Percentiles rank a stretch among this genome's conserved stretches.
Evolutionary conservation across 257 asterid genomes (phyloP).

Genomic region (Penstemon eatonii): DNA sequence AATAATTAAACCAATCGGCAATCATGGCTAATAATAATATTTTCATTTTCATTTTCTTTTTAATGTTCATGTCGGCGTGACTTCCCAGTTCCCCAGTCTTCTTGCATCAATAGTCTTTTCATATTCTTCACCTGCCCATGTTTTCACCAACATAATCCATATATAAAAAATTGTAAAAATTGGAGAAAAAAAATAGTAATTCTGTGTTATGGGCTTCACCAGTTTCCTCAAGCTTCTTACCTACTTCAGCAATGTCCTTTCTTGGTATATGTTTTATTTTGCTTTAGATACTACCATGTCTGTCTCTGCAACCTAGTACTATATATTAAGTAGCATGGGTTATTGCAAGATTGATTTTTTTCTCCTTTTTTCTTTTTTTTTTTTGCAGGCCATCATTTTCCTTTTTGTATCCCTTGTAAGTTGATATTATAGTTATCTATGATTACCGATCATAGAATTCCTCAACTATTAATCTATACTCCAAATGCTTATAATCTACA

Average conservation of each 20-base stretch:
- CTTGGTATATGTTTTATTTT: conserved; percentile 3
- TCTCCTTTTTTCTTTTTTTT: neutral
- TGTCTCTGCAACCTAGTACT: too few relatives aligned
- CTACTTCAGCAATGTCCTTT: conserved; percentile 8
- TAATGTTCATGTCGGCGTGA: too few relatives aligned
- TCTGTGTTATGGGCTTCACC: neutral
- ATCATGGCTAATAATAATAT: too few relatives aligned
- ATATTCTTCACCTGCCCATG: neutral
- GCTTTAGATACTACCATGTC: neutral
- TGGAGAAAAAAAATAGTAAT: too few relatives aligned
- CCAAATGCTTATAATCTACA: neutral
- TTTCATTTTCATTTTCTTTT: too few relatives aligned
- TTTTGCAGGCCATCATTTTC: conserved; percentile 22
- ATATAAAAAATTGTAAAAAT: too few relatives aligned
- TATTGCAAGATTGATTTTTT: neutral
- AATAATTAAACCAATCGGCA: too few relatives aligned
- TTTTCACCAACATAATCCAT: too few relatives aligned
- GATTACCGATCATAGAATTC: neutral
- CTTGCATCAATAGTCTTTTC: neutral
- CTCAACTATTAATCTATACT: neutral
- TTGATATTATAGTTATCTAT: neutral
- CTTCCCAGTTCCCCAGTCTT: too few relatives aligned
- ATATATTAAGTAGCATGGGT: neutral
- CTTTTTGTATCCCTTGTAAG: conserved; percentile 20
- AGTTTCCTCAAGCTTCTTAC: conserved; percentile 2